Percentiles rank a stretch among this genome's conserved stretches.
Conservation (phyloP, 192 early-diverging fungal genomes). For the Mortierella alpina region DNA sequence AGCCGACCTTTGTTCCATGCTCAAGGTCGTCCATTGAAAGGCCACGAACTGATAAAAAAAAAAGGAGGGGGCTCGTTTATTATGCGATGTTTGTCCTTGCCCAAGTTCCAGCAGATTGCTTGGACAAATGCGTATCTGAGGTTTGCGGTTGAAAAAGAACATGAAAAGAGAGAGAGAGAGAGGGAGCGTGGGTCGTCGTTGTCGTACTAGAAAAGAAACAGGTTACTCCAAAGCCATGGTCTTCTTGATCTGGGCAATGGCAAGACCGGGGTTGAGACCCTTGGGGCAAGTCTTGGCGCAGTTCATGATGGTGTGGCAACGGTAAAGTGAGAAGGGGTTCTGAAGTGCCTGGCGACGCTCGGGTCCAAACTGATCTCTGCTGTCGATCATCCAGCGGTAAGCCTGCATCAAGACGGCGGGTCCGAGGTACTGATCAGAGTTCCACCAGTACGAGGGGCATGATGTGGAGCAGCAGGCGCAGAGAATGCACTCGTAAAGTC, state of each 20-base stretch:
- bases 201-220: background rate
- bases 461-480: conserved; percentile 98
- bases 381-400: conserved; percentile 99
- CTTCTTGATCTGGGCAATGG: conserved; percentile 97
- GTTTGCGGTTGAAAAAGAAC: background rate
- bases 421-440: conserved; percentile 93
- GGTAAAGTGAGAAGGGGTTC: conserved; percentile 96
- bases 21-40: too few species aligned
- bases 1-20: too few species aligned
- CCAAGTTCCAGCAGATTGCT: background rate
- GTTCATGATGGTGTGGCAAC: conserved; percentile 99
- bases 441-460: conserved; percentile 98
- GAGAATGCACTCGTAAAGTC: conserved; percentile 97
- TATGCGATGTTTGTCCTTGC: background rate
- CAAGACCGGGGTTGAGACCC: conserved; percentile 96
- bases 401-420: conserved; percentile 97
- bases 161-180: background rate
- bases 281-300: conserved; percentile 97
- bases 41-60: too few species aligned
- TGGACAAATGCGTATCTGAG: background rate
- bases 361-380: conserved; percentile 89
- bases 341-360: conserved; percentile 91
- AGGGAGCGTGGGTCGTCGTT: background rate
- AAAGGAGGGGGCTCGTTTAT: background rate
- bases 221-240: conserved; percentile 81